Evolutionary conservation across 495 filamentous ascomycete species (phyloP).

Genomic region (Hypoxylon trugodes): DNA sequence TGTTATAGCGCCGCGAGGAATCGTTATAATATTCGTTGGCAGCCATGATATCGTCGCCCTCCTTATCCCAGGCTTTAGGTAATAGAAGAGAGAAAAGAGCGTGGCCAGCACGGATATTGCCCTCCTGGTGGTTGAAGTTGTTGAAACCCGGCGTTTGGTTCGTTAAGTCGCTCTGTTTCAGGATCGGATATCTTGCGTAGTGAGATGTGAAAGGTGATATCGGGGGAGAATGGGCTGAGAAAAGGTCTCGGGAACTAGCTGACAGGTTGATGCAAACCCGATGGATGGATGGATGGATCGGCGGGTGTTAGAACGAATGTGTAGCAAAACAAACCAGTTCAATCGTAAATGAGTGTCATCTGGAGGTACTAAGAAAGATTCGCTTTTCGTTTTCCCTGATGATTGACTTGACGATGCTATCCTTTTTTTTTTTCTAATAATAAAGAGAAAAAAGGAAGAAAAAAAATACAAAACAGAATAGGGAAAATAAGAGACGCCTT

Average conservation of each 20-base stretch:
- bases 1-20: conserved; percentile 51
- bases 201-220: no score
- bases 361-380: no score
- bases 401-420: conserved; percentile 5
- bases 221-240: neutral
- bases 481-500: neutral
- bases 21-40: conserved; percentile 82
- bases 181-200: no score
- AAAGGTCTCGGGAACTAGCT: neutral
- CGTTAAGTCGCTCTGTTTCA: conserved; percentile 4
- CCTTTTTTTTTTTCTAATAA: conserved; percentile 1
- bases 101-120: conserved; percentile 20
- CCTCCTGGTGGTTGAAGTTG: no score
- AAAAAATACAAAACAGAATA: neutral
- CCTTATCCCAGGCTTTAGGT: neutral
- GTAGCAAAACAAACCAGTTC: conserved; percentile 15
- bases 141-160: no score
- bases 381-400: neutral
- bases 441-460: conserved; percentile 6
- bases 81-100: neutral
- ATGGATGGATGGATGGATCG: conserved; percentile 1
- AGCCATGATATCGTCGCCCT: conserved; percentile 66
- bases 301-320: conserved; percentile 19
- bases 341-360: conserved; percentile 11
- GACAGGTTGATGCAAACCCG: neutral